Evolutionary conservation across 2,329 filamentous ascomycete species (phyloP).

Genomic region (Pezizomycotina sp.): DNA sequence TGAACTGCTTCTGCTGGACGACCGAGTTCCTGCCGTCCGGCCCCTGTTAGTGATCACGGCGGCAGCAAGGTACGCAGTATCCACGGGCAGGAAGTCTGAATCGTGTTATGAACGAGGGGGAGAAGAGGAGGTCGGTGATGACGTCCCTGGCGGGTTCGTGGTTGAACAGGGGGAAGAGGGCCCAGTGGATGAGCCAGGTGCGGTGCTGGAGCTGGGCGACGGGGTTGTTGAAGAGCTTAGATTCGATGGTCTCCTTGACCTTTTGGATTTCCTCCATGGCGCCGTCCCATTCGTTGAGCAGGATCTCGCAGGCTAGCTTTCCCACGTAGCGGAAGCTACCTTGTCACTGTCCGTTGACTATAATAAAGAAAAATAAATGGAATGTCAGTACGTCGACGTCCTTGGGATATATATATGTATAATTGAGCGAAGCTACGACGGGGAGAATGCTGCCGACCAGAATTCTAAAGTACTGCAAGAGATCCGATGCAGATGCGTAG

Average conservation of each 20-base stretch:
- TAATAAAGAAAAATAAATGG: slow-evolving; percentile 20
- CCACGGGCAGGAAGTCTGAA: slow-evolving; percentile 96
- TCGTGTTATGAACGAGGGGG: slow-evolving; percentile 96
- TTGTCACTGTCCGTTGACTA: slow-evolving; percentile 92
- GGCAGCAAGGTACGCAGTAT: slow-evolving; percentile 84
- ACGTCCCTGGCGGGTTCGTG: slow-evolving; percentile 77
- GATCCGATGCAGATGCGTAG: slow-evolving; percentile 75
- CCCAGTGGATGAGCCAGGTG: slow-evolving; percentile 96
- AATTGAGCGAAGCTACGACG: too few species aligned
- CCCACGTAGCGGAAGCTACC: slow-evolving; percentile 89
- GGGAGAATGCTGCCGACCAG: slow-evolving; percentile 34
- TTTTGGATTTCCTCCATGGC: slow-evolving; percentile 82
- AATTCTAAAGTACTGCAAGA: slow-evolving; percentile 95
- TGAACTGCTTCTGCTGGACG: slow-evolving; percentile 92
- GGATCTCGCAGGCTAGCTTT: slow-evolving; percentile 89
- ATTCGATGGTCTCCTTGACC: slow-evolving; percentile 81
- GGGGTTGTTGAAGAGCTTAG: slow-evolving; percentile 87
- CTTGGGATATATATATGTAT: too few species aligned
- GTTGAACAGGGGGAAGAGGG: slow-evolving; percentile 98
- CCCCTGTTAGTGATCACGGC: slow-evolving; percentile 87
- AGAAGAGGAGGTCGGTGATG: slow-evolving; percentile 93
- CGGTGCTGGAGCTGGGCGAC: slow-evolving; percentile 90
- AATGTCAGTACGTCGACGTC: too few species aligned
- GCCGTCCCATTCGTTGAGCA: slow-evolving; percentile 86
- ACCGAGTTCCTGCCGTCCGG: slow-evolving; percentile 45